These are phyloP conservation scores for Exserohilum turcica DNA, from an alignment of 2,329 filamentous ascomycete species.

Conservation along the genomic window DNA sequence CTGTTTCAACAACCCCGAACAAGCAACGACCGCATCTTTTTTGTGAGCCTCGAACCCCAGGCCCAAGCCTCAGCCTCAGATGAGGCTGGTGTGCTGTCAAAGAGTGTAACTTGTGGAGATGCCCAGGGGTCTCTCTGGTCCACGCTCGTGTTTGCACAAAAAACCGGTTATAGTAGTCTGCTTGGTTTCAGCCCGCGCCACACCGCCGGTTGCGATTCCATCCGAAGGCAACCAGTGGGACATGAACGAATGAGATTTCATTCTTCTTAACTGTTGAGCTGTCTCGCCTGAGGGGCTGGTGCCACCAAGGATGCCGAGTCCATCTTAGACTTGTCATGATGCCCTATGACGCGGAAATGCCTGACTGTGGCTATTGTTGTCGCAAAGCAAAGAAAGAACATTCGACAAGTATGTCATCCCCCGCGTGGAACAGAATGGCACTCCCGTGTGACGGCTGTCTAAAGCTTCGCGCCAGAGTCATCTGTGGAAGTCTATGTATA, in stretches of 20 bases:
- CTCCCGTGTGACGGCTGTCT: background rate
- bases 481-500: too few species aligned
- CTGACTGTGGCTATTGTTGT: background rate
- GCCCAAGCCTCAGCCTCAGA: conserved; percentile 5
- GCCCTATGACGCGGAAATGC: background rate
- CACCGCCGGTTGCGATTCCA: conserved; percentile 2
- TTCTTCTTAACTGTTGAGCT: background rate
- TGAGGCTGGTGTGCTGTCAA: conserved; percentile 8
- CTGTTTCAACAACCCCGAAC: conserved; percentile 23
- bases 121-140: background rate
- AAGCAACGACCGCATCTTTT: conserved; percentile 3
- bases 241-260: background rate
- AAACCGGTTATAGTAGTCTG: background rate
- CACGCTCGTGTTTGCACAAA: conserved; percentile 7
- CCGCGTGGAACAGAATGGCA: background rate
- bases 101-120: background rate
- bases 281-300: background rate
- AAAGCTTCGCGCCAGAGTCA: background rate
- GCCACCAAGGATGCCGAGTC: background rate
- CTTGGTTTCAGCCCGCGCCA: conserved; percentile 6
- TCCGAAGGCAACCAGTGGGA: conserved; percentile 4
- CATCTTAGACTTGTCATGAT: background rate
- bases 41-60: conserved; percentile 13
- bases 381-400: background rate
- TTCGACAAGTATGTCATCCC: background rate